Conservation (phyloP, 768 basidiomycete species). For the Leccinum broughii region DNA sequence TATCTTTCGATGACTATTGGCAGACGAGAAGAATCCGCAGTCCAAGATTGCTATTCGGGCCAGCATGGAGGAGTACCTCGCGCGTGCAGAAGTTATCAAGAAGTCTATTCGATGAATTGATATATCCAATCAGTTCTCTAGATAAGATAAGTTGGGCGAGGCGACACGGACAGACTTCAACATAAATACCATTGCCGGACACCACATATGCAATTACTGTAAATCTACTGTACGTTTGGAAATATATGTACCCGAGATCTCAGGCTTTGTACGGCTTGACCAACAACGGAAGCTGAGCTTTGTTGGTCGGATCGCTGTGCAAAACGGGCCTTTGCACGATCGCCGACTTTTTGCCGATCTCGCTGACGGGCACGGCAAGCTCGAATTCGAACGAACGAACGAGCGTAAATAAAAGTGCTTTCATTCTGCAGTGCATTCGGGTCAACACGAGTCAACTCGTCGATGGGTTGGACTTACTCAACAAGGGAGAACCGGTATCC, state of each 20-base stretch:
- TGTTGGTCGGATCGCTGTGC: conserved; percentile 35
- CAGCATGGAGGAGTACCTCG: conserved; percentile 88
- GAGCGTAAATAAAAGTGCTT: conserved; percentile 24
- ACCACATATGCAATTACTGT: not conserved
- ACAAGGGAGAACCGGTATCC: conserved; percentile 64
- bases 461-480: conserved; percentile 43
- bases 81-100: conserved; percentile 87
- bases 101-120: conserved; percentile 36
- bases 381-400: conserved; percentile 53
- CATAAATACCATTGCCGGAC: not conserved
- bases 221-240: not conserved
- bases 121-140: not conserved
- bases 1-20: not conserved
- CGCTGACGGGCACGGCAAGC: conserved; percentile 48
- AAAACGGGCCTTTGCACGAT: conserved; percentile 49
- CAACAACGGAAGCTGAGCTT: conserved; percentile 46
- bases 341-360: conserved; percentile 31
- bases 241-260: not conserved
- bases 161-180: not conserved
- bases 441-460: not conserved
- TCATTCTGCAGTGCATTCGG: not conserved
- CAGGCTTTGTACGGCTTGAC: conserved; percentile 7
- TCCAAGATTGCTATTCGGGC: conserved; percentile 77
- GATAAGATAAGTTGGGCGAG: not conserved
- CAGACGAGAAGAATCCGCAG: conserved; percentile 86